Evolutionary conservation across 1,139 yeast genomes (phyloP), one percentile per base, ranked within the genome.

Genomic region (Lipomyces yarrowii): DNA sequence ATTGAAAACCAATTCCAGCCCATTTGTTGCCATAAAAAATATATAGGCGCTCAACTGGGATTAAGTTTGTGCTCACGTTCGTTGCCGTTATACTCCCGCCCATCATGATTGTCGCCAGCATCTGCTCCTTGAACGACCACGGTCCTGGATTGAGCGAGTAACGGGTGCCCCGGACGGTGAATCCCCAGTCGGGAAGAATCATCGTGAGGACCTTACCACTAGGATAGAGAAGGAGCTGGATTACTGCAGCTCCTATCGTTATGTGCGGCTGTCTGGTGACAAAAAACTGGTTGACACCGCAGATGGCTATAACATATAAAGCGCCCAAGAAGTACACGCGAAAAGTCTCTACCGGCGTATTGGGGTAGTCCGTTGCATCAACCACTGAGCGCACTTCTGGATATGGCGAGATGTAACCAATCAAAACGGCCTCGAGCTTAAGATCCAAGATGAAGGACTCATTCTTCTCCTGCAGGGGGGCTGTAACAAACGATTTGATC

Each of bases 81-180:
- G 57, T 54, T 13, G 57, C 3, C 15, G 37, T 18, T n/a, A 54
- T 8, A 23, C 57, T 46, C 21, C 52, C 52, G n/a, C 39, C 88
- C 92, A 75, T 88, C 88, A 71, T 79, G 81, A 56, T 82, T 79
- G 89, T 90, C 87, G 15, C 74, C n/a, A n/a, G 78, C 21, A 79
- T 75, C 75, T 88, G 91, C 73, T 88, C 93, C 74, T 89, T 88
- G 71, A 79, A 81, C 51, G 83, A 80, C 89, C 91, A 89, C 7
- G 86, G 86, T 7, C 87, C 88, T 0, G 87, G 86, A 75, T 87
- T 82, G 72, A 86, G 71, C 63, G 84, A 76, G 73, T 76, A 68
- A 65, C 80, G 78, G 62, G 70, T 74, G 53, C 80, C 83, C 70
- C 77, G 76, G 69, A 74, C 76, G 56, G 73, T 80, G 73, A 85